phyloP scores from a whole-genome alignment of 2,329 filamentous ascomycete species.

The Mariannaea elegans region DNA sequence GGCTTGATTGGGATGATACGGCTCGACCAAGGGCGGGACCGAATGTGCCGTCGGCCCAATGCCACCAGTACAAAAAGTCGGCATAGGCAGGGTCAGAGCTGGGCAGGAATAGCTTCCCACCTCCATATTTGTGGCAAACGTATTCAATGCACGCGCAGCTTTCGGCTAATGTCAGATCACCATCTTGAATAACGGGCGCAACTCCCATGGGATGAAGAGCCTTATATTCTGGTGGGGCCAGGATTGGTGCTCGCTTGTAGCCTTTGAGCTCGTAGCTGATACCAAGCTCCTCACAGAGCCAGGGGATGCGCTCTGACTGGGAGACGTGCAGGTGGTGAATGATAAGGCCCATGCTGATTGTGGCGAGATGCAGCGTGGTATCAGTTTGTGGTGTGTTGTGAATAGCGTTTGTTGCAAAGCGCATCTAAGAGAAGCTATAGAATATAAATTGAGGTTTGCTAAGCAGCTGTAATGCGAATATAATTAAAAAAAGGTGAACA shows the following conservation, averaged over 20 bases:
- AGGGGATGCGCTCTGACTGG: constrained; percentile 71
- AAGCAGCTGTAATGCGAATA: too few relatives aligned
- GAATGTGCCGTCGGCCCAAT: constrained; percentile 62
- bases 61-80: constrained; percentile 72
- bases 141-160: constrained; percentile 69
- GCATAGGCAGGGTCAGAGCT: constrained; percentile 60
- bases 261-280: constrained; percentile 56
- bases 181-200: constrained; percentile 69
- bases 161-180: constrained; percentile 63
- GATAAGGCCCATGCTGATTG: constrained; percentile 42
- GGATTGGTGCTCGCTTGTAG: constrained; percentile 29
- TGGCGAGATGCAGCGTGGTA: too few relatives aligned
- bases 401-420: too few relatives aligned
- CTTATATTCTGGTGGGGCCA: constrained; percentile 35
- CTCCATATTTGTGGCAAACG: constrained; percentile 62
- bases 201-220: constrained; percentile 58
- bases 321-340: constrained; percentile 65
- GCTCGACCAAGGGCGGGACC: constrained; percentile 49
- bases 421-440: too few relatives aligned
- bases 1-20: constrained; percentile 44
- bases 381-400: too few relatives aligned
- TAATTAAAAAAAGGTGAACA: too few relatives aligned
- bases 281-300: constrained; percentile 71
- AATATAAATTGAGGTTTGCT: too few relatives aligned
- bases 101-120: constrained; percentile 56